These are phyloP conservation scores for Oryza glumipatula DNA, from an alignment of 176 grass and related monocot species.

Conservation along the genomic window DNA sequence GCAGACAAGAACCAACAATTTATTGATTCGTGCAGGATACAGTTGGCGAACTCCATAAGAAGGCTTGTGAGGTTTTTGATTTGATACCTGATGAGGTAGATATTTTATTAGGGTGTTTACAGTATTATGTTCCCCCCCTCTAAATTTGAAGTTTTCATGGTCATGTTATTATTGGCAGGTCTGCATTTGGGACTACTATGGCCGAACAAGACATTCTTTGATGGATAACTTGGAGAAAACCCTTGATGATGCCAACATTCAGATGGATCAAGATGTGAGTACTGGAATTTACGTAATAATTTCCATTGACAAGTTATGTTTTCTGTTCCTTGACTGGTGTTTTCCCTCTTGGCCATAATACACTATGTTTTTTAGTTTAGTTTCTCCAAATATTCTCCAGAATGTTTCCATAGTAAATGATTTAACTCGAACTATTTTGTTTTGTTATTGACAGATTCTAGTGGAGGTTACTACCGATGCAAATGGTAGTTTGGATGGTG, in stretches of 20 bases:
- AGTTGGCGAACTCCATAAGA: constrained; percentile 84
- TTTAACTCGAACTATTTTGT: constrained; percentile 30
- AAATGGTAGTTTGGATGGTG: constrained; percentile 74
- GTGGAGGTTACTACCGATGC: constrained; percentile 71
- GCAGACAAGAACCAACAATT: neutral
- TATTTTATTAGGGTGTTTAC: constrained; percentile 26
- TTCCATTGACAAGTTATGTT: constrained; percentile 10
- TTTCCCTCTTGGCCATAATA: neutral
- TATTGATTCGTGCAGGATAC: constrained; percentile 66
- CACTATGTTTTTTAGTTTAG: constrained; percentile 17
- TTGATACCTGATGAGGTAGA: constrained; percentile 81
- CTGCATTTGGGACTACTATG: constrained; percentile 95
- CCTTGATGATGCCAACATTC: constrained; percentile 96
- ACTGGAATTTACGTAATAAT: constrained; percentile 17
- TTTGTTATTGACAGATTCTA: constrained; percentile 76
- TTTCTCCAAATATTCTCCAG: neutral
- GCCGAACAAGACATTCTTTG: constrained; percentile 83
- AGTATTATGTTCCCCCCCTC: neutral
- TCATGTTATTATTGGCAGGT: constrained; percentile 52
- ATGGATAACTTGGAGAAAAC: constrained; percentile 98
- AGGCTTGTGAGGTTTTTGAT: constrained; percentile 85
- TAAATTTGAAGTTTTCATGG: constrained; percentile 28
- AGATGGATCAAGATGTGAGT: constrained; percentile 97
- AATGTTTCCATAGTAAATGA: constrained; percentile 26
- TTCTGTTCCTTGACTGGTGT: constrained; percentile 22